phyloP scores from a whole-genome alignment of 2,329 filamentous ascomycete genomes.

The Colletotrichum coccodes region DNA sequence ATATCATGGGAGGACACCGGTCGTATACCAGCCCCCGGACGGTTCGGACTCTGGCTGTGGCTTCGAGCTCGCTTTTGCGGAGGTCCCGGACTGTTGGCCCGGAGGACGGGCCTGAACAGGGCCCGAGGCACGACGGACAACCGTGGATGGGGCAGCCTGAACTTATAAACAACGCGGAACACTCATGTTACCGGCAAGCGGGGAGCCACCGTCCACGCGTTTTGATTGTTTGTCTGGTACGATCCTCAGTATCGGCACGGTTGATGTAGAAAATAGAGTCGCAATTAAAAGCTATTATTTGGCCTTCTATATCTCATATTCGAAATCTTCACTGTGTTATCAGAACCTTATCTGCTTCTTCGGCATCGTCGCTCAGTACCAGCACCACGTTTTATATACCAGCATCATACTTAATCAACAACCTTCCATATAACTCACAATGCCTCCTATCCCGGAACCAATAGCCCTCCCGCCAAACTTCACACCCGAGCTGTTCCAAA shows the following conservation, averaged over 20 bases:
- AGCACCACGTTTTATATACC: background rate
- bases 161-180: background rate
- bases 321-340: too few species aligned
- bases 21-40: background rate
- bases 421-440: background rate
- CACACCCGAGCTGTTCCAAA: constrained; percentile 34
- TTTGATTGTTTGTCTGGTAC: background rate
- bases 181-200: background rate
- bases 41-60: background rate
- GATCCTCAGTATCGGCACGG: background rate
- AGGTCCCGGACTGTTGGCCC: background rate
- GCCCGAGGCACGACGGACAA: background rate
- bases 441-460: constrained; percentile 18
- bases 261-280: background rate
- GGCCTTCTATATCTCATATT: background rate
- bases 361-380: background rate
- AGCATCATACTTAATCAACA: background rate
- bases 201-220: background rate
- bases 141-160: background rate
- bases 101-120: background rate
- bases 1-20: background rate
- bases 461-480: constrained; percentile 27
- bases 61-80: background rate
- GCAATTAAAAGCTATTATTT: background rate
- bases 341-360: too few species aligned